Evolutionary conservation across 2,329 filamentous ascomycete species (phyloP).

Genomic region (Magnaporthiopsis rhizophila): DNA sequence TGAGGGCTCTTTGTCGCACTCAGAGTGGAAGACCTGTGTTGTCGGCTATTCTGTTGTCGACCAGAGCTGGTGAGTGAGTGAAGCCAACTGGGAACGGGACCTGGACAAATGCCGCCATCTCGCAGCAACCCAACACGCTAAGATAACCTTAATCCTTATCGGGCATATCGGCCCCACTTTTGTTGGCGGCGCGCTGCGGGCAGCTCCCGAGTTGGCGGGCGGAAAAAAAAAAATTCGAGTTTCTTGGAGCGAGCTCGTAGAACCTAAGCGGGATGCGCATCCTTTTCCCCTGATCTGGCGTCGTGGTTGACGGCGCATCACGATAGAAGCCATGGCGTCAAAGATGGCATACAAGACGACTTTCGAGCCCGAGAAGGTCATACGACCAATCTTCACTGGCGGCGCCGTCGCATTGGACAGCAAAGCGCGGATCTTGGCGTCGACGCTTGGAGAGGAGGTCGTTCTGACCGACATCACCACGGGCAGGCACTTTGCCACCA

Average conservation of each 20-base stretch:
- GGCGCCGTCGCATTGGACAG: conserved; percentile 79
- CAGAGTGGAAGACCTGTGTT: background rate
- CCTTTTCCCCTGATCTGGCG: background rate
- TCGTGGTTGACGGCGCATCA: background rate
- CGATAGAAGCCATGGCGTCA: conserved; percentile 43
- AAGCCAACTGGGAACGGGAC: background rate
- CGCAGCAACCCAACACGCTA: conserved; percentile 19
- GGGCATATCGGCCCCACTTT: conserved; percentile 7
- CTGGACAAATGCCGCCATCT: background rate
- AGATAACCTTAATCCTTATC: conserved; percentile 29
- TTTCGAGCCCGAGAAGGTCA: conserved; percentile 73
- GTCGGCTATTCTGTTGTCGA: background rate
- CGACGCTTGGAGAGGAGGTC: conserved; percentile 86
- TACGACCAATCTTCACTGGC: conserved; percentile 91
- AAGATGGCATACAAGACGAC: conserved; percentile 71
- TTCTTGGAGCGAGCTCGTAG: background rate
- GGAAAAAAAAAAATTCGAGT: conserved; percentile 15
- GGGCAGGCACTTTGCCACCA: conserved; percentile 71
- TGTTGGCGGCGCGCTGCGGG: conserved; percentile 4
- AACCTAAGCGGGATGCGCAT: conserved; percentile 5
- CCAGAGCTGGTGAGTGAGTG: background rate
- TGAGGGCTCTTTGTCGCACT: background rate
- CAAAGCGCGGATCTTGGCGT: conserved; percentile 74
- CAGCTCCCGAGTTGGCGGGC: conserved; percentile 4
- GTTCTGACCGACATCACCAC: conserved; percentile 78